These are phyloP conservation scores for Pistacia vera DNA, from an alignment of 345 rosid species.

Conservation along the genomic window DNA sequence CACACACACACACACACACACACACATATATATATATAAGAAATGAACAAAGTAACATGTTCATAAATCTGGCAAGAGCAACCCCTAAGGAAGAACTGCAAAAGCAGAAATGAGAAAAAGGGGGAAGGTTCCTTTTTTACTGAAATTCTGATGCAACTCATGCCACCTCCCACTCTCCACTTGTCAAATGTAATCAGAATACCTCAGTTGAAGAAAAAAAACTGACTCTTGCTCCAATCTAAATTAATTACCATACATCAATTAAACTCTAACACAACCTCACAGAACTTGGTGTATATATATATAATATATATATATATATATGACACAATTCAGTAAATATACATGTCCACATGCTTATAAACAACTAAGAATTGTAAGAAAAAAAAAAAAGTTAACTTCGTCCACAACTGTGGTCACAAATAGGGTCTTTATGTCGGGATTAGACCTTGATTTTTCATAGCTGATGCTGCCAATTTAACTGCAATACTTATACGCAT, in stretches of 20 bases:
- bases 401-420: too few species aligned
- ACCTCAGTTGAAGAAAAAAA: conserved; percentile 77
- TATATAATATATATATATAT: too few species aligned
- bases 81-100: neutral
- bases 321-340: neutral
- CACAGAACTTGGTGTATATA: neutral
- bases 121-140: neutral
- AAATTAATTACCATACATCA: conserved; percentile 2
- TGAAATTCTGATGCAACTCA: conserved; percentile 23
- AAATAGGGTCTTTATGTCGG: too few species aligned
- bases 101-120: neutral
- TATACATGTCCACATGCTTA: neutral
- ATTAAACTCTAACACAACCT: conserved; percentile 10
- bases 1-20: neutral
- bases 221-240: conserved; percentile 94
- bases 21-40: neutral
- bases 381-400: neutral
- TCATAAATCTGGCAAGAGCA: neutral
- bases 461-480: too few species aligned
- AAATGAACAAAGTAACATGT: neutral
- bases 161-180: conserved; percentile 72
- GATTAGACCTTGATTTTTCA: too few species aligned
- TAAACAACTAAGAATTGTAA: neutral
- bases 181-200: conserved; percentile 82
- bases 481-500: neutral